phyloP scores from a whole-genome alignment of 1,139 yeast species.

The Sugiyamaella castrensis region DNA sequence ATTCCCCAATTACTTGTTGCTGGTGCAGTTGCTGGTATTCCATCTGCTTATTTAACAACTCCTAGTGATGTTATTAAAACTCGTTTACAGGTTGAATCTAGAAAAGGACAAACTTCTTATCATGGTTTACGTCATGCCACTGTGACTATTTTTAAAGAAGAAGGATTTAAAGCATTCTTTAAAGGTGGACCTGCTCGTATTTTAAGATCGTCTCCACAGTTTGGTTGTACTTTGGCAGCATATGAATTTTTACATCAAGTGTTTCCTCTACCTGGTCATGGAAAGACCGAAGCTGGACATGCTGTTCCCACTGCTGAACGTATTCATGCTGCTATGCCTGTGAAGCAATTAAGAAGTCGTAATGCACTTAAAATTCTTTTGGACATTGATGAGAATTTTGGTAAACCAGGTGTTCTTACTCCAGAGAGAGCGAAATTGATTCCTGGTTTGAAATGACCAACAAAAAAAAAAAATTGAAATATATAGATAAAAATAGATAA shows the following conservation, averaged over 20 bases:
- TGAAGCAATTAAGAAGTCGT: slow-evolving; percentile 42
- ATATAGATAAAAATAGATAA: neutral
- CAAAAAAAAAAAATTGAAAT: neutral
- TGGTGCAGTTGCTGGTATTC: slow-evolving; percentile 97
- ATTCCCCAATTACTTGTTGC: slow-evolving; percentile 81
- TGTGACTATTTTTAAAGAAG: slow-evolving; percentile 69
- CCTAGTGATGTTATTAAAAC: slow-evolving; percentile 97
- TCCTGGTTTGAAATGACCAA: slow-evolving; percentile 6
- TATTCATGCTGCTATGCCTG: slow-evolving; percentile 31
- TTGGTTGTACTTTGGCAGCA: slow-evolving; percentile 95
- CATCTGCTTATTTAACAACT: slow-evolving; percentile 93
- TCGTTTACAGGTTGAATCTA: slow-evolving; percentile 82
- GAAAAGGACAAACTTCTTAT: slow-evolving; percentile 74
- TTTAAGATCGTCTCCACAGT: slow-evolving; percentile 93
- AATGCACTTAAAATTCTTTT: slow-evolving; percentile 45
- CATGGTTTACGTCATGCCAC: slow-evolving; percentile 77
- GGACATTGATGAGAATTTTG: slow-evolving; percentile 47
- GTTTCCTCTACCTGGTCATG: slow-evolving; percentile 50
- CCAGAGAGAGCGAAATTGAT: slow-evolving; percentile 29
- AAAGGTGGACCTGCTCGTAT: slow-evolving; percentile 97
- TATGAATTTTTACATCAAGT: slow-evolving; percentile 76
- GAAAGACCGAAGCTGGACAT: slow-evolving; percentile 44
- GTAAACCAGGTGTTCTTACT: slow-evolving; percentile 38
- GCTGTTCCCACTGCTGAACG: slow-evolving; percentile 39
- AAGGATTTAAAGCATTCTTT: slow-evolving; percentile 78